These are phyloP conservation scores for Kwoniella botswanensis DNA, from an alignment of 768 basidiomycete genomes.

Conservation along the genomic window DNA sequence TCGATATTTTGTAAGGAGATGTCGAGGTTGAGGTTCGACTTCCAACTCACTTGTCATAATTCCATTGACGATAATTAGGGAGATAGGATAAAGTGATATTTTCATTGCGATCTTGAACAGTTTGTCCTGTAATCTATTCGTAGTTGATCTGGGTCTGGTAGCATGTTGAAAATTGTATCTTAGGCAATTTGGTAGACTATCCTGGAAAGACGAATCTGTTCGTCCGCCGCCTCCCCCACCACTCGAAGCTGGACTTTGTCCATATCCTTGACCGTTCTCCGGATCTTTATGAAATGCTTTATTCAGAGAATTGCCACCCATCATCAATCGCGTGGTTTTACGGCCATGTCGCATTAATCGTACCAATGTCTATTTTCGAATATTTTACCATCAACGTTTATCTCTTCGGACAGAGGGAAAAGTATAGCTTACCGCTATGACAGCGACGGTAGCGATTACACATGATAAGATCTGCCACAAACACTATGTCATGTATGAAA, in stretches of 20 bases:
- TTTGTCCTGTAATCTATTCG: slow-evolving; percentile 18
- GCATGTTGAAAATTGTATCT: background rate
- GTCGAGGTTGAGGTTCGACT: background rate
- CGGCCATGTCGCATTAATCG: slow-evolving; percentile 9
- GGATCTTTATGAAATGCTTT: slow-evolving; percentile 8
- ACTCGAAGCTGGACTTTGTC: background rate
- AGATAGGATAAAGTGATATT: slow-evolving; percentile 36
- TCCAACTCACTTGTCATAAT: slow-evolving; percentile 31
- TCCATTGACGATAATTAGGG: slow-evolving; percentile 37
- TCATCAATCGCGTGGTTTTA: slow-evolving; percentile 10
- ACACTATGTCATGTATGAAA: slow-evolving; percentile 17
- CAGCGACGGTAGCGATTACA: slow-evolving; percentile 25
- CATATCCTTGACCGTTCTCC: background rate
- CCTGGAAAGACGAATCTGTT: background rate
- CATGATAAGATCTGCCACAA: slow-evolving; percentile 40
- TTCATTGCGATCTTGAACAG: slow-evolving; percentile 33
- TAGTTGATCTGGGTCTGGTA: background rate
- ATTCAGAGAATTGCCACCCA: slow-evolving; percentile 17
- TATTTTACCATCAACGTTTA: background rate
- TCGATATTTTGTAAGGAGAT: too few relatives aligned
- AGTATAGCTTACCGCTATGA: slow-evolving; percentile 20
- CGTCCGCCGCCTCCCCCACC: too few relatives aligned
- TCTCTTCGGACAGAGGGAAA: background rate
- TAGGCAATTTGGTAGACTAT: slow-evolving; percentile 12
- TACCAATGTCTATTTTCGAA: slow-evolving; percentile 5